Evolutionary conservation across 176 grass and related monocot species (phyloP).

Genomic region (Phoenix roebelenii): DNA sequence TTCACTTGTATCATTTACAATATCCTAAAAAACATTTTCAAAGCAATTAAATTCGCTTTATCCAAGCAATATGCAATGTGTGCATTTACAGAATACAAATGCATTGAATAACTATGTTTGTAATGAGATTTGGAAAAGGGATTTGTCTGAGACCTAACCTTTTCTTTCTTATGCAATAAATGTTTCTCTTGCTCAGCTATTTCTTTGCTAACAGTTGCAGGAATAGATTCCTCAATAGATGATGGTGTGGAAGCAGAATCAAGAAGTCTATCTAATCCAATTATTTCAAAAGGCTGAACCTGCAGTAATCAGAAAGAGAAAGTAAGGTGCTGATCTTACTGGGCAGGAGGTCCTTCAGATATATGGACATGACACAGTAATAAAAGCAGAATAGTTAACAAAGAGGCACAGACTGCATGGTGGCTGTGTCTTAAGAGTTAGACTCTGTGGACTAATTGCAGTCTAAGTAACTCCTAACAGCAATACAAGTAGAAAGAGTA

Average conservation of each 20-base stretch:
- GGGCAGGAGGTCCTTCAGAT: too few species aligned
- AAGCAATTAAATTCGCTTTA: conserved; percentile 12
- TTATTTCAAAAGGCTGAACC: conserved; percentile 81
- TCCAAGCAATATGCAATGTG: not conserved
- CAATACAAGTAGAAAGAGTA: too few species aligned
- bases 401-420: too few species aligned
- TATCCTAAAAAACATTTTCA: conserved; percentile 26
- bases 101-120: conserved; percentile 3
- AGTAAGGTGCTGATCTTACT: not conserved
- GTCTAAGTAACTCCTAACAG: too few species aligned
- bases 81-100: not conserved
- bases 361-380: too few species aligned
- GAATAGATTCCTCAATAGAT: conserved; percentile 28
- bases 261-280: conserved; percentile 61
- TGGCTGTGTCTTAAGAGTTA: too few species aligned
- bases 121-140: not conserved
- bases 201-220: conserved; percentile 18
- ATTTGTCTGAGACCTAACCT: conserved; percentile 17
- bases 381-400: too few species aligned
- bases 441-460: too few species aligned
- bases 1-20: conserved; percentile 47
- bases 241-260: conserved; percentile 32
- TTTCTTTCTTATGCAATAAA: conserved; percentile 23
- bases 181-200: conserved; percentile 38
- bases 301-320: conserved; percentile 29